Evolutionary conservation across 768 basidiomycete species (phyloP).

Genomic region (Mycena sanguinolenta): DNA sequence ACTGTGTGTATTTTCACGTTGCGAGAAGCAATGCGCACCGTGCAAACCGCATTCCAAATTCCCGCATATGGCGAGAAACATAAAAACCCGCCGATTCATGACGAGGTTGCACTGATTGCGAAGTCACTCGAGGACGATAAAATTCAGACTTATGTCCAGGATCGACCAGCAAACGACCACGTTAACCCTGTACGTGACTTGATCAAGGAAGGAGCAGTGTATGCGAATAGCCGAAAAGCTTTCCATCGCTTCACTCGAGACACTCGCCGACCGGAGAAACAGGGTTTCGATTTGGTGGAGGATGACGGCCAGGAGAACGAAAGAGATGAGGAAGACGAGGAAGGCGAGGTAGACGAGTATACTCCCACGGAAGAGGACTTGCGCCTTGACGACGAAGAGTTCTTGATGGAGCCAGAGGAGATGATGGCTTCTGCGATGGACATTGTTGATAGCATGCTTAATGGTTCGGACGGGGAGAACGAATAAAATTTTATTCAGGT

Average conservation of each 20-base stretch:
- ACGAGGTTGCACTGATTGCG: not conserved
- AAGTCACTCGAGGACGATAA: constrained; percentile 9
- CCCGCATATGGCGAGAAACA: constrained; percentile 18
- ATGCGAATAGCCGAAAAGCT: constrained; percentile 22
- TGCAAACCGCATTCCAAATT: constrained; percentile 20
- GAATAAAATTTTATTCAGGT: not conserved
- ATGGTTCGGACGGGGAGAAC: not conserved
- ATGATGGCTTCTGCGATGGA: not conserved
- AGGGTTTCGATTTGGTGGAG: not conserved
- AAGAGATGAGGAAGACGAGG: not conserved
- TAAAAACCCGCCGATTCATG: not conserved
- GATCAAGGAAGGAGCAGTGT: constrained; percentile 18
- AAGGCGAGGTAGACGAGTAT: not conserved
- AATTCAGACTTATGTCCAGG: constrained; percentile 20
- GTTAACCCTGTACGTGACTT: constrained; percentile 23
- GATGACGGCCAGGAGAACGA: not conserved
- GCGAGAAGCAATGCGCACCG: constrained; percentile 24
- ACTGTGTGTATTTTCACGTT: constrained; percentile 33
- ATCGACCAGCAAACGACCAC: constrained; percentile 11
- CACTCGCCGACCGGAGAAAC: constrained; percentile 13
- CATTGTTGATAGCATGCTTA: not conserved
- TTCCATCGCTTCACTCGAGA: constrained; percentile 22
- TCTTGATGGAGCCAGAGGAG: constrained; percentile 1
- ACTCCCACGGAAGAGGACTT: constrained; percentile 14
- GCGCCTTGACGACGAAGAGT: constrained; percentile 23